Evolutionary conservation across 805 yeast species (phyloP), one percentile per base, ranked within the genome.

Genomic region (Starmerella apis): DNA sequence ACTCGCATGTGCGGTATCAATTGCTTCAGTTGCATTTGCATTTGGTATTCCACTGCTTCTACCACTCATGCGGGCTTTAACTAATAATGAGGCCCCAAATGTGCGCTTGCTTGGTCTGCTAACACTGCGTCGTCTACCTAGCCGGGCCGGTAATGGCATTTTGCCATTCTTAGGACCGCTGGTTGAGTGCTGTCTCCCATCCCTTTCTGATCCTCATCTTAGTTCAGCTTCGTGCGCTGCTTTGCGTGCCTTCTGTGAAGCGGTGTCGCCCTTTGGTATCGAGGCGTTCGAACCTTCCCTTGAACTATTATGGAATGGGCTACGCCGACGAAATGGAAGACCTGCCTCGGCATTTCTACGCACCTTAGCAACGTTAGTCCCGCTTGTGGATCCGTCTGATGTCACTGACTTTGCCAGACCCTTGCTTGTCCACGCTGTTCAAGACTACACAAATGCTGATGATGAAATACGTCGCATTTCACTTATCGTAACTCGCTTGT

Each of bases 221-320:
- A 70, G 94, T 49, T 75, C 77, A 2, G 72, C 79, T 11, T 72
- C 95, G 0, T 95, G 95, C 0, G 68, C 73, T 31, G 80, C 95
- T 0, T 60, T 88, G 1, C 69, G 88, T 0, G 75, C 81, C 1
- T 65, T 90, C 30, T 96, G 96, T 0, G 88, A 84, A 45, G 80
- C 85, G 7, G 77, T 86, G 3, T 71, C 77, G 20, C 97, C 97
- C 0, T 86, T 83, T 65, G 98, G 97, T 42, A 82, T 85, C 49
- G 96, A 86, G 59, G 78, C 90, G 0, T 88, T 90, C 63, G 94
- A 87, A 58, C 66, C 67, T 0, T 71, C 80, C 0, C 61, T 90
- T 31, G 90, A 84, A 49, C 83, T 86, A 0, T 67, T 86, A 5
- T 87, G 96, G 95, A 66, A 69, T 10, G 96, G 95, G 4, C 74